These are phyloP conservation scores for Fusarium bactridioides DNA, from an alignment of 2,329 filamentous ascomycete genomes.

Conservation along the genomic window DNA sequence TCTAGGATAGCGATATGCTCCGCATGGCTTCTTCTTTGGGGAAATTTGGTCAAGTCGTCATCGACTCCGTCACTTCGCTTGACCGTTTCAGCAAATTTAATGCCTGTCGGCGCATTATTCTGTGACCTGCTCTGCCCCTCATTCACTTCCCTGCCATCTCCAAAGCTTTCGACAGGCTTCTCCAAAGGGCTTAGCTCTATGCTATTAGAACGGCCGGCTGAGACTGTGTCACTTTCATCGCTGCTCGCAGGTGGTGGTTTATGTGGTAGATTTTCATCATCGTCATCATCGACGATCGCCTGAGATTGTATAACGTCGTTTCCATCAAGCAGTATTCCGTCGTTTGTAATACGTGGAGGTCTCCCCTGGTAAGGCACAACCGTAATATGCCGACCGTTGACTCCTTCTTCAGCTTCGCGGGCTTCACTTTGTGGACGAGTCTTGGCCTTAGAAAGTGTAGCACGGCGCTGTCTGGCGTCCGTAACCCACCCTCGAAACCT, in stretches of 20 bases:
- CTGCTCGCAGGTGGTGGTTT: constrained; percentile 36
- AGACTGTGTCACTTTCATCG: constrained; percentile 51
- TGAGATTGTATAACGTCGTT: constrained; percentile 37
- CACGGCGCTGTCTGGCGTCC: constrained; percentile 73
- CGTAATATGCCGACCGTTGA: constrained; percentile 71
- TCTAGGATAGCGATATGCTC: constrained; percentile 90
- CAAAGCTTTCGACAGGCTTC: constrained; percentile 25
- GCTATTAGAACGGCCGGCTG: constrained; percentile 40
- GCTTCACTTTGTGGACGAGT: constrained; percentile 56
- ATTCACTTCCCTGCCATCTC: constrained; percentile 11
- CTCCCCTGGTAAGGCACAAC: constrained; percentile 68
- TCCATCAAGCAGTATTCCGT: constrained; percentile 60
- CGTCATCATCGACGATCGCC: constrained; percentile 42
- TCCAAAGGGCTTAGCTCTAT: constrained; percentile 36
- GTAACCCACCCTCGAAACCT: constrained; percentile 85
- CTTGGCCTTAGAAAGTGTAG: constrained; percentile 69
- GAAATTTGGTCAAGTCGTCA: constrained; percentile 55
- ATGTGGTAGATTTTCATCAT: constrained; percentile 41
- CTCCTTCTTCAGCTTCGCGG: constrained; percentile 65
- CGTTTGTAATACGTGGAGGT: constrained; percentile 66
- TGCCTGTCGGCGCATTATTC: constrained; percentile 47
- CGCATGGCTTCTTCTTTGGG: constrained; percentile 62
- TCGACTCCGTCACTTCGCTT: constrained; percentile 65
- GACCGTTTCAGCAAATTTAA: constrained; percentile 75
- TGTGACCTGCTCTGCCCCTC: constrained; percentile 15